These are phyloP conservation scores for Mycena chlorophos DNA, from an alignment of 768 basidiomycete genomes.

Conservation along the genomic window DNA sequence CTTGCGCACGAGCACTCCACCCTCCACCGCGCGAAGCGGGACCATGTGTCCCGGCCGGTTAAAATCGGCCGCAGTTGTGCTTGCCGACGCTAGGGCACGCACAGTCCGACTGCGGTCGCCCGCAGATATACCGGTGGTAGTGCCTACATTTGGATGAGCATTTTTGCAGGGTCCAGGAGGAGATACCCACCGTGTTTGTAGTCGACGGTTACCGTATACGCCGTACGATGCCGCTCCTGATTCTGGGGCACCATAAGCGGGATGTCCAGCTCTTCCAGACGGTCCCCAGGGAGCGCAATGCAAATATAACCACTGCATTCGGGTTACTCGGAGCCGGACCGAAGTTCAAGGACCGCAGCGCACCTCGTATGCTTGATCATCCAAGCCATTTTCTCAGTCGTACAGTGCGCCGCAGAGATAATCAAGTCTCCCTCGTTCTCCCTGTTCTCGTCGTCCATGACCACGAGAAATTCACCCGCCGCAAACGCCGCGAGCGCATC, in stretches of 20 bases:
- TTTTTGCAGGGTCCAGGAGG: neutral
- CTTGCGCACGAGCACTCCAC: conserved; percentile 82
- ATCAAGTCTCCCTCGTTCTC: conserved; percentile 99
- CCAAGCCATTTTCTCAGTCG: conserved; percentile 99
- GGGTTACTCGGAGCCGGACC: conserved; percentile 2
- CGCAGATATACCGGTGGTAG: conserved; percentile 95
- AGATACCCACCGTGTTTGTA: conserved; percentile 72
- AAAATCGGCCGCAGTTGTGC: conserved; percentile 65
- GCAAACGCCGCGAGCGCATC: conserved; percentile 76
- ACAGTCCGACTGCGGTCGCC: conserved; percentile 90
- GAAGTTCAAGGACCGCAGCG: conserved; percentile 28
- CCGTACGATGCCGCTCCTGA: conserved; percentile 88
- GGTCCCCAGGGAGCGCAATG: conserved; percentile 73
- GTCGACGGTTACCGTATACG: conserved; percentile 95
- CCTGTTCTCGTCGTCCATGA: conserved; percentile 94
- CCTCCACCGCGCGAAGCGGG: conserved; percentile 81
- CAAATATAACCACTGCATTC: conserved; percentile 86
- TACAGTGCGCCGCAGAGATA: conserved; percentile 78
- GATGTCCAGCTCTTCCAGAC: conserved; percentile 75
- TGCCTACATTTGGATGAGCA: conserved; percentile 48
- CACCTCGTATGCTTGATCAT: conserved; percentile 96
- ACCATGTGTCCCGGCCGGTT: conserved; percentile 94
- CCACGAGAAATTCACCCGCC: conserved; percentile 88
- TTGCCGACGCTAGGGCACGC: conserved; percentile 71
- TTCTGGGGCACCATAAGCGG: conserved; percentile 95